A percentile compares a stretch with the other conserved stretches of the same genome.
Conservation (phyloP, 148 eudicot genomes). For the Spergularia bocconei region DNA sequence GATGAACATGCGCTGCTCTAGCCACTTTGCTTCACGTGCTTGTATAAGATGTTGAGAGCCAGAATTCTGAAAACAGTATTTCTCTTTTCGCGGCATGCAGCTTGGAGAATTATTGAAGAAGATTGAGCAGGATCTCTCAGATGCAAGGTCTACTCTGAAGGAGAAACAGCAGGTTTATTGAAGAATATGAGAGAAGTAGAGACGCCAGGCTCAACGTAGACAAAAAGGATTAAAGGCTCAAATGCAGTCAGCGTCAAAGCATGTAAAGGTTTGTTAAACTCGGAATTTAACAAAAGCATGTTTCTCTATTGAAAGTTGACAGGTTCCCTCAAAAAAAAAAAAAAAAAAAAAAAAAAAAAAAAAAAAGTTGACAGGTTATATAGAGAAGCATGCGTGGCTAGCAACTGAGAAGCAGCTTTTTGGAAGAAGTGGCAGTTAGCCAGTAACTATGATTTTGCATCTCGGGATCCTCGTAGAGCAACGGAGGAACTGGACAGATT, state of each 20-base stretch:
- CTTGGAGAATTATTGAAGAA: constrained; percentile 79
- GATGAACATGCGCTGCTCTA: neutral
- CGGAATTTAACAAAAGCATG: constrained; percentile 24
- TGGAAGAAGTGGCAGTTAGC: constrained; percentile 85
- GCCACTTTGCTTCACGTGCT: neutral
- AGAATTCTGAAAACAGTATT: constrained; percentile 1
- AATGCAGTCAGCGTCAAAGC: constrained; percentile 76
- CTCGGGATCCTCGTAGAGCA: constrained; percentile 73
- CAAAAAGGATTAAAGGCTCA: constrained; percentile 68
- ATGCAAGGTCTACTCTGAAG: constrained; percentile 59
- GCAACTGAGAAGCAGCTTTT: constrained; percentile 93
- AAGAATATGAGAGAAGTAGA: constrained; percentile 65
- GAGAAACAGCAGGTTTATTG: constrained; percentile 54
- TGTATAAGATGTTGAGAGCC: constrained; percentile 1
- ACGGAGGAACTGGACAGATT: constrained; percentile 64
- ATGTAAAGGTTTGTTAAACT: constrained; percentile 65
- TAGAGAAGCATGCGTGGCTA: constrained; percentile 93
- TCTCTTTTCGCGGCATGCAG: constrained; percentile 35
- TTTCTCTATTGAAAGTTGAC: no score
- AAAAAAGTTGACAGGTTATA: constrained; percentile 75
- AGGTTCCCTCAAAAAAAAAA: no score
- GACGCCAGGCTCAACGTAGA: constrained; percentile 76
- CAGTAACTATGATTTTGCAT: constrained; percentile 81
- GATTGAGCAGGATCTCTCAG: constrained; percentile 82
- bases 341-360: no score